These are phyloP conservation scores for Zelonia costaricensis DNA, from an alignment of 208 protist genomes.

Conservation along the genomic window DNA sequence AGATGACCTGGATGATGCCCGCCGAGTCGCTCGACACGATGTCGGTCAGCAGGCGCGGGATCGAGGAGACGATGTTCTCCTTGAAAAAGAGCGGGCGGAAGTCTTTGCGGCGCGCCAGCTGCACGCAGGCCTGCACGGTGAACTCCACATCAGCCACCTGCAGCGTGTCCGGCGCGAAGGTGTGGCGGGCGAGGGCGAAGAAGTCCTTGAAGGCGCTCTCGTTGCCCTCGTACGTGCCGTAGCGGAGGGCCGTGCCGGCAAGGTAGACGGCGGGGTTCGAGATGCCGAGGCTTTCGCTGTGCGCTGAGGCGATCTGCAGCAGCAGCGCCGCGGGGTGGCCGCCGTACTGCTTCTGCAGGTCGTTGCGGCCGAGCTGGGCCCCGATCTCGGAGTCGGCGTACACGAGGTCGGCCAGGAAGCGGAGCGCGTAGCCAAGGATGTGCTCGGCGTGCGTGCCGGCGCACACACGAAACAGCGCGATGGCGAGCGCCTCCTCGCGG, in stretches of 20 bases:
- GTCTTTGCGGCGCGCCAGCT: constrained; percentile 73
- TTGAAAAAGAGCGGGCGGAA: constrained; percentile 77
- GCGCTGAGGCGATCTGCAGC: constrained; percentile 40
- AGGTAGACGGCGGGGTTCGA: constrained; percentile 78
- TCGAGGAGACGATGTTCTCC: constrained; percentile 51
- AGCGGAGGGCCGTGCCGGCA: constrained; percentile 65
- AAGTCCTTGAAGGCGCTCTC: constrained; percentile 56
- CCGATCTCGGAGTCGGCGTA: constrained; percentile 41
- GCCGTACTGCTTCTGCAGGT: constrained; percentile 49
- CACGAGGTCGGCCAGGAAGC: constrained; percentile 81
- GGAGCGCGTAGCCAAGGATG: constrained; percentile 69
- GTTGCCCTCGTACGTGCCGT: constrained; percentile 51
- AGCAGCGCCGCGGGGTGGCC: constrained; percentile 50
- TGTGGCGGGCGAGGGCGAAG: constrained; percentile 50
- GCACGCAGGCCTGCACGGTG: constrained; percentile 74
- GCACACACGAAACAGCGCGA: constrained; percentile 60
- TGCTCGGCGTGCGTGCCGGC: constrained; percentile 39
- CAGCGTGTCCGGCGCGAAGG: constrained; percentile 60
- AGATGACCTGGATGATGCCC: constrained; percentile 84
- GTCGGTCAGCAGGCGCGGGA: constrained; percentile 84
- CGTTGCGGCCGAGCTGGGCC: constrained; percentile 45
- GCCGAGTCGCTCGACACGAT: constrained; percentile 78
- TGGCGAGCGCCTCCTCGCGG: constrained; percentile 52
- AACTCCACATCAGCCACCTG: constrained; percentile 68
- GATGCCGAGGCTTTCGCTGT: constrained; percentile 53